Conservation (phyloP, 345 rosid genomes). For the Eucalyptus guilfoylei region DNA sequence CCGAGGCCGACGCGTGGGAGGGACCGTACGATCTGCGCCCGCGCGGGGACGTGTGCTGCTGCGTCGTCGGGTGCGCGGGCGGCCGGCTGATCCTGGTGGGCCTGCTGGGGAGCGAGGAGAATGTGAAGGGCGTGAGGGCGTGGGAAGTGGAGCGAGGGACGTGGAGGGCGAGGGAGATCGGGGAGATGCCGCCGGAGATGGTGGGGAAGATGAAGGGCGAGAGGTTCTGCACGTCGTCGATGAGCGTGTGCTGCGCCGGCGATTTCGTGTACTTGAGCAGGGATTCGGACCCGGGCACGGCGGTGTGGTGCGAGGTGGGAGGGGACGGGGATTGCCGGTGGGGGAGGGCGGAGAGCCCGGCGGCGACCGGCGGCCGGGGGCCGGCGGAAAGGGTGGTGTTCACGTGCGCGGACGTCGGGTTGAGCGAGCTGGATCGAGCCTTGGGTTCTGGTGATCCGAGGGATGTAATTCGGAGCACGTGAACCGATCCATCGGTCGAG, state of each 20-base stretch:
- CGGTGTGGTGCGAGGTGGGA: constrained; percentile 33
- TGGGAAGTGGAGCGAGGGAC: constrained; percentile 32
- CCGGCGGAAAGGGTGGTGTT: constrained; percentile 11
- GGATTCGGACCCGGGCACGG: constrained; percentile 3
- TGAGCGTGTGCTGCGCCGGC: constrained; percentile 15
- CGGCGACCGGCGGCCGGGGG: constrained; percentile 3
- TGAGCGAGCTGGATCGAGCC: constrained; percentile 40
- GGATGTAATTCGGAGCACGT: not conserved
- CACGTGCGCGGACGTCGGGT: constrained; percentile 30
- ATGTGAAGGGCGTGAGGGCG: constrained; percentile 21
- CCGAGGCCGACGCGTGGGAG: constrained; percentile 33
- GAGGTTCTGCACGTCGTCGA: constrained; percentile 4
- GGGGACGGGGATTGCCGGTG: constrained; percentile 16
- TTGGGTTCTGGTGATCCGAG: not conserved
- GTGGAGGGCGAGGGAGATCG: constrained; percentile 15
- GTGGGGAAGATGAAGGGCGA: constrained; percentile 22
- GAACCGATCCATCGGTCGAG: not conserved
- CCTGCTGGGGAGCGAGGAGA: constrained; percentile 10
- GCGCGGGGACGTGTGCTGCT: constrained; percentile 1
- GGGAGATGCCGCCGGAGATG: constrained; percentile 37
- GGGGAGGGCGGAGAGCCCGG: constrained; percentile 19
- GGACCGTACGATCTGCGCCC: constrained; percentile 36
- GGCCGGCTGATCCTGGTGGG: constrained; percentile 39
- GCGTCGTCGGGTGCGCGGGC: constrained; percentile 13
- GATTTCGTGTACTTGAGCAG: constrained; percentile 20